Base-by-base conservation (phyloP, 1,139 yeast species). In the Magnusiomyces magnusii region DNA sequence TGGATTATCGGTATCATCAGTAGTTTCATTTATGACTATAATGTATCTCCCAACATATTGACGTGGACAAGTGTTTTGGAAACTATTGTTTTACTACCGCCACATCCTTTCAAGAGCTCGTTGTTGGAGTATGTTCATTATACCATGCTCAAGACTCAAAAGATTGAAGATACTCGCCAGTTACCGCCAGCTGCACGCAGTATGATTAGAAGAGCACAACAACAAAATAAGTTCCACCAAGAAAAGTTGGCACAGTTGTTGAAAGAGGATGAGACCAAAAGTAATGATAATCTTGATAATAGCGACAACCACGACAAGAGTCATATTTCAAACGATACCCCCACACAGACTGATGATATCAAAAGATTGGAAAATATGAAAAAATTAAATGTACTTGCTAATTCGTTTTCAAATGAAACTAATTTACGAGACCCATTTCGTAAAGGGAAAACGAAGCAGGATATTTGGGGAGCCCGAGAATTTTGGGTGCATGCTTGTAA, bases 1-100 rank as follows among this genome's bases (percentile, higher is more conserved):
- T 65, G 68, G 68, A 63, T 66, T 57, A 27, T 68, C 10, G 70
- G 70, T 13, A 60, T 66, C 1, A 53, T 61, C 50, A 61, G 60
- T 25, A 63, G 61, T n/a, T 59, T 67, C 61, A 44, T 36, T 3
- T 39, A 51, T 1, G 44, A 55, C 36, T 67, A 68, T 67, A 53
- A 57, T 2, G 61, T 63, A 2, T n/a, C 56, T 2, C 66, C 67
- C 2, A 61, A 60, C 47, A 52, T 61, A 2, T 39, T 49, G 3
- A 63, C 69, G 2, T 68, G 60, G 55, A 54, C 57, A 34, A 60
- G 58, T 49, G 44, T 68, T 57, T 44, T 68, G 39, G 63, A 64
- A 47, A 67, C 70, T 5, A 65, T 63, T 1, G 58, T 60, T 13
- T 54, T 60, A 39, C 57, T 60, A 25, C 61, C 63, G 10, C 62